Base-by-base conservation (phyloP, 495 filamentous ascomycete species). In the Peziza echinospora region DNA sequence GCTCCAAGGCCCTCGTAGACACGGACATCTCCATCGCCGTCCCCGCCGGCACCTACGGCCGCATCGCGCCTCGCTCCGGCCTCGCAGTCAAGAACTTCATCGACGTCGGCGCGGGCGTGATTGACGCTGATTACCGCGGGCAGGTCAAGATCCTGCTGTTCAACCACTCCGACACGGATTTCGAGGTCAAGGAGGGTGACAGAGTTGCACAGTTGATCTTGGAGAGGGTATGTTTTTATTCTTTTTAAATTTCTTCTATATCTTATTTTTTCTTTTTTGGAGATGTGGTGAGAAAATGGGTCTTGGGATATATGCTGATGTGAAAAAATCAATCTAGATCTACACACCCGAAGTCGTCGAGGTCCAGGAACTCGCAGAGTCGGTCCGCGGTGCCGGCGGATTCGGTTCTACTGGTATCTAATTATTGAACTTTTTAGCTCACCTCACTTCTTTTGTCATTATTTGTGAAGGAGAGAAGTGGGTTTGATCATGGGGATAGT, bases 71-170 rank as follows among this genome's bases (percentile, higher is more conserved):
- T 24, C 78, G 89, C 44, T 87, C 80, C 42, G 89, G 89, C 28
- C 78, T 97, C 47, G 44, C 26, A 2, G 21, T 77, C 39, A 94
- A 94, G 65, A 75, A 93, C 65, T 84, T 82, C 67, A 94, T 97
- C 61, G 83, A 93, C 62, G 82, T 79, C 1, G 84, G 87, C 47
- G 89, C 89, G 2, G 89, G 89, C 25, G 89, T 97, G 45, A 93
- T 97, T 58, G 89, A 97, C 66, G 84, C 86, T 6, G 89, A 97
- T 40, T 97, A 97, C 68, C 74, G 89, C 21, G 89, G 89, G 16
- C 81, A 80, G 50, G 78, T 97, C 51, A 92, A 85, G 69, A 79
- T 97, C 19, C 67, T 97, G 54, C 71, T 97, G 30, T 93, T 94
- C 59, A 97, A 97, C 68, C 79, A 91, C 63, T 69, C 68, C 11